Percentiles rank a stretch among this genome's conserved stretches.
phyloP scores from a whole-genome alignment of 805 yeast species.

The Monosporozyma siamensis region DNA sequence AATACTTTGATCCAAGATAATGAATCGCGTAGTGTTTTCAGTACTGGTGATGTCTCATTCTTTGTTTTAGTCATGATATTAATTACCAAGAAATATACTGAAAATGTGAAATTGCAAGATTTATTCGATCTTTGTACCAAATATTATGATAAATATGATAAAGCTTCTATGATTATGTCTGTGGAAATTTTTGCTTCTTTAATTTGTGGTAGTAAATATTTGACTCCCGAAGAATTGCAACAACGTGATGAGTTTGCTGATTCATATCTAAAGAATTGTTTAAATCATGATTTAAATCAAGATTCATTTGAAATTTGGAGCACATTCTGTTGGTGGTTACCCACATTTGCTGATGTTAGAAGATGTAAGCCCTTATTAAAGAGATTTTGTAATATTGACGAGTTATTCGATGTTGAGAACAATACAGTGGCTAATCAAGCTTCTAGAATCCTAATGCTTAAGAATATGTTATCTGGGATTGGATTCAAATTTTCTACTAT shows the following conservation, averaged over 20 bases:
- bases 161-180: constrained; percentile 65
- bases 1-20: constrained; percentile 53
- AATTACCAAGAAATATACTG: constrained; percentile 34
- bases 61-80: constrained; percentile 45
- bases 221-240: constrained; percentile 28
- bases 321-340: constrained; percentile 66
- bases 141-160: constrained; percentile 59
- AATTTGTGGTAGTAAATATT: constrained; percentile 40
- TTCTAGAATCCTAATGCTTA: constrained; percentile 44
- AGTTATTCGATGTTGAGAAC: constrained; percentile 37
- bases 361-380: constrained; percentile 49
- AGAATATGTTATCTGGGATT: constrained; percentile 39
- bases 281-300: constrained; percentile 57
- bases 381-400: constrained; percentile 37
- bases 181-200: constrained; percentile 67
- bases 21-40: constrained; percentile 59
- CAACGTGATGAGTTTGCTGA: constrained; percentile 41
- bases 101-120: constrained; percentile 39
- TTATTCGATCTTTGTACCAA: constrained; percentile 41
- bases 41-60: constrained; percentile 54
- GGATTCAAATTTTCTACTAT: constrained; percentile 49
- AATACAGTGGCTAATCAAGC: constrained; percentile 61
- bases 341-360: constrained; percentile 56
- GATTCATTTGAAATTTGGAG: constrained; percentile 71
- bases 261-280: constrained; percentile 36